A percentile compares a stretch with the other conserved stretches of the same genome.
phyloP scores from a whole-genome alignment of 208 protist species.

The Crithidia mellificae region DNA sequence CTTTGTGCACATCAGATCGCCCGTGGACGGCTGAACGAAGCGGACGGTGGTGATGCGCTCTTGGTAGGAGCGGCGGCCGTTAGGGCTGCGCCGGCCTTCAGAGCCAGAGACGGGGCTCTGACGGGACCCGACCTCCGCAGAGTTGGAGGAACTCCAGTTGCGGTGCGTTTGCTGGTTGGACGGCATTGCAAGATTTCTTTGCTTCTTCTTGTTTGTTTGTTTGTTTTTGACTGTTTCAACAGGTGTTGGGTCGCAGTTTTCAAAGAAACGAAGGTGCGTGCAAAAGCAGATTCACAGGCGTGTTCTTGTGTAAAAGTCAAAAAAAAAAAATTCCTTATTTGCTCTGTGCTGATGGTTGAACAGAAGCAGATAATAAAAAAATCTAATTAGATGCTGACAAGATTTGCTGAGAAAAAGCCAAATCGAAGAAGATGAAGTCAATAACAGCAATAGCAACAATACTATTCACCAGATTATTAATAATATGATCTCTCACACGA shows the following conservation, averaged over 20 bases:
- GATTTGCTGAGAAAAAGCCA: no score
- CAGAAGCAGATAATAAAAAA: not conserved
- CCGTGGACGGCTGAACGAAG: slow-evolving; percentile 42
- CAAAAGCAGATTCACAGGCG: no score
- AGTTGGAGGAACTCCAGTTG: slow-evolving; percentile 39
- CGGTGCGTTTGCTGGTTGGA: slow-evolving; percentile 23
- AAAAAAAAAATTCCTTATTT: no score
- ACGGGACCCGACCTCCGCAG: slow-evolving; percentile 27
- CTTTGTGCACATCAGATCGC: slow-evolving; percentile 47
- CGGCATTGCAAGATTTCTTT: slow-evolving; percentile 17
- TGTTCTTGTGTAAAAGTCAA: no score
- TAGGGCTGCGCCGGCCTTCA: slow-evolving; percentile 49
- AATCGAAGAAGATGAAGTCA: no score
- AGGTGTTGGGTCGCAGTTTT: not conserved
- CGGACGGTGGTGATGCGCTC: slow-evolving; percentile 66
- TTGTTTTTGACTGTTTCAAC: not conserved
- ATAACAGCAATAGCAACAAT: no score
- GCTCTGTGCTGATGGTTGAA: not conserved
- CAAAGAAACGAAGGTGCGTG: no score
- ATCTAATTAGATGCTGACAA: no score
- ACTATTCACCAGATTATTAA: no score
- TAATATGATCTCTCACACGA: no score
- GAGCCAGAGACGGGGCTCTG: slow-evolving; percentile 30
- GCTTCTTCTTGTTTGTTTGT: not conserved
- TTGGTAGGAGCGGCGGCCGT: slow-evolving; percentile 43